phyloP scores from a whole-genome alignment of 1,284 basidiomycete species.

The Phaffia rhodozyma region DNA sequence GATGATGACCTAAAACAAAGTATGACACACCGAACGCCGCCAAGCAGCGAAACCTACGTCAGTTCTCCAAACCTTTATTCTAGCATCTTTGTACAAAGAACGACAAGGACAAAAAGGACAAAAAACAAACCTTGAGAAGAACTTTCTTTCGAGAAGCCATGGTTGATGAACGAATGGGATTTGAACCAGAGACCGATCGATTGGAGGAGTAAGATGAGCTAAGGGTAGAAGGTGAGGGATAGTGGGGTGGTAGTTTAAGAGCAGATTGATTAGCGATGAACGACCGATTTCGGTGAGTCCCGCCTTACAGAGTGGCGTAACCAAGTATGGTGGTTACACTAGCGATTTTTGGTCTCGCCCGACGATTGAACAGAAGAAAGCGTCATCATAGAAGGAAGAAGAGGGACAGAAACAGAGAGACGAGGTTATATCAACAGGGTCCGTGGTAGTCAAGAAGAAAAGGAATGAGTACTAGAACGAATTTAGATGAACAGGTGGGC shows the following conservation, averaged over 20 bases:
- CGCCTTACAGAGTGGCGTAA: no score
- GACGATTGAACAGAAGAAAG: no score
- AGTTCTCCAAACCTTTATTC: not conserved
- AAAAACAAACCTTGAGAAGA: constrained; percentile 68
- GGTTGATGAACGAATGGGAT: not conserved
- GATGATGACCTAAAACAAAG: constrained; percentile 69
- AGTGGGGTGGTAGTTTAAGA: not conserved
- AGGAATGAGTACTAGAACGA: no score
- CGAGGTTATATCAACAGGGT: no score
- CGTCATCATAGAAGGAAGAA: no score
- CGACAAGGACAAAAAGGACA: not conserved
- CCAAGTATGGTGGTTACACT: no score
- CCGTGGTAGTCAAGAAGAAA: no score
- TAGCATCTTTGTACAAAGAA: not conserved
- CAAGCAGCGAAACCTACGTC: not conserved
- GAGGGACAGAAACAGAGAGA: no score
- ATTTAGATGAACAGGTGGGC: no score
- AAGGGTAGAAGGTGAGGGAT: not conserved
- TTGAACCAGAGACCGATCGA: not conserved
- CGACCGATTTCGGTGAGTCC: no score
- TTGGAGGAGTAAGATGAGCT: not conserved
- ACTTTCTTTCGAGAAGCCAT: constrained; percentile 56
- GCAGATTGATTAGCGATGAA: no score
- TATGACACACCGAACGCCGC: not conserved
- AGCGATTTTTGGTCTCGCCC: no score